Conservation (phyloP, 768 basidiomycete genomes). For the Mycena vulgaris region DNA sequence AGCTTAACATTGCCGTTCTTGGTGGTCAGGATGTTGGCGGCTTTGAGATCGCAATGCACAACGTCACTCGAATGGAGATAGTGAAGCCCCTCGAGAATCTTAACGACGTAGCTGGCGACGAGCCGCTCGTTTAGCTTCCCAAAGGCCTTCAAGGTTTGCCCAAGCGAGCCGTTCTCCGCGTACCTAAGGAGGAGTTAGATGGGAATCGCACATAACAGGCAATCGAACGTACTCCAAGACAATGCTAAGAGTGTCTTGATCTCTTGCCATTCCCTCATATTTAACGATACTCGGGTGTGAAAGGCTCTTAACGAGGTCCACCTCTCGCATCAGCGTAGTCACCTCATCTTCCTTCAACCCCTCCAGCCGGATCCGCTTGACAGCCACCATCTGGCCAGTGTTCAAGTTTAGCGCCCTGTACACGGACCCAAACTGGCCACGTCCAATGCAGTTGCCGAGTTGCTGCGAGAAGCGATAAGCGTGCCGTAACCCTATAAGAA, state of each 20-base stretch:
- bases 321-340: conserved; percentile 92
- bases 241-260: conserved; percentile 91
- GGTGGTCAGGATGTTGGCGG: conserved; percentile 98
- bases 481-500: conserved; percentile 35
- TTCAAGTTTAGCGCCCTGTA: conserved; percentile 95
- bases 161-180: conserved; percentile 96
- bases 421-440: conserved; percentile 97
- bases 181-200: conserved; percentile 69
- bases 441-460: conserved; percentile 97
- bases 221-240: conserved; percentile 86
- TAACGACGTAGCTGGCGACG: conserved; percentile 94
- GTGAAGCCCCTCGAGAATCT: conserved; percentile 95
- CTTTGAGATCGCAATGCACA: conserved; percentile 98
- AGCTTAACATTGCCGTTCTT: conserved; percentile 98
- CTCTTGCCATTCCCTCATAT: conserved; percentile 96
- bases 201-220: conserved; percentile 30
- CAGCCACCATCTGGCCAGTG: conserved; percentile 98
- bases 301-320: conserved; percentile 91
- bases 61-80: conserved; percentile 93
- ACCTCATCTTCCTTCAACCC: conserved; percentile 94
- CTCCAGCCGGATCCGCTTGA: conserved; percentile 93
- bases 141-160: conserved; percentile 93
- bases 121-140: conserved; percentile 94
- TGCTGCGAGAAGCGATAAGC: conserved; percentile 68
- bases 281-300: conserved; percentile 97